Percentiles rank a stretch among this genome's conserved stretches.
Evolutionary conservation across 257 asterid species (phyloP).

Genomic region (Primulina tabacum): DNA sequence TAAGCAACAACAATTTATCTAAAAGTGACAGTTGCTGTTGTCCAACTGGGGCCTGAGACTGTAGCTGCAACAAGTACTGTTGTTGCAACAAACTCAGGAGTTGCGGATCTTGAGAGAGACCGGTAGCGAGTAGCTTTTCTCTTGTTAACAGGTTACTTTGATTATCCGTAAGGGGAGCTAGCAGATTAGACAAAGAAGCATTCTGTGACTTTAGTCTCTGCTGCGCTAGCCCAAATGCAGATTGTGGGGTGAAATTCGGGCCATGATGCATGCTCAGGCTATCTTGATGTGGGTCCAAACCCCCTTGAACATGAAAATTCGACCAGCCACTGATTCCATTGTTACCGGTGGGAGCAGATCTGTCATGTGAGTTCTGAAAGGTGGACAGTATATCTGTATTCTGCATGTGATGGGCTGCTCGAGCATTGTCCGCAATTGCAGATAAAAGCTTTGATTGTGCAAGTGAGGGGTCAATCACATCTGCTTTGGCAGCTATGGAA

Average conservation of each 20-base stretch:
- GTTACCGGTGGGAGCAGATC: constrained; percentile 43
- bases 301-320: constrained; percentile 70
- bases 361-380: constrained; percentile 57
- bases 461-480: constrained; percentile 48
- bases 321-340: constrained; percentile 61
- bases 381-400: constrained; percentile 60
- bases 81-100: constrained; percentile 74
- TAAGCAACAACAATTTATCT: constrained; percentile 66
- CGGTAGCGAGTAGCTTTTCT: constrained; percentile 55
- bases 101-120: constrained; percentile 78
- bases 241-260: constrained; percentile 60
- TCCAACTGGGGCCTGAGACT: constrained; percentile 62
- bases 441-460: constrained; percentile 48
- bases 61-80: constrained; percentile 70
- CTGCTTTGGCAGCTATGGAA: constrained; percentile 42
- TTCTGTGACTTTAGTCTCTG: constrained; percentile 63
- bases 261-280: constrained; percentile 59
- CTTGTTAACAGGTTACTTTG: constrained; percentile 47
- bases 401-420: constrained; percentile 47
- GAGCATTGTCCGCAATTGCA: constrained; percentile 50
- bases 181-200: constrained; percentile 38
- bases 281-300: constrained; percentile 52
- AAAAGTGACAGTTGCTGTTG: constrained; percentile 59
- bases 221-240: constrained; percentile 62
- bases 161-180: constrained; percentile 55